Conservation (phyloP, 2,329 filamentous ascomycete species). For the Colletotrichum euphorbiae region DNA sequence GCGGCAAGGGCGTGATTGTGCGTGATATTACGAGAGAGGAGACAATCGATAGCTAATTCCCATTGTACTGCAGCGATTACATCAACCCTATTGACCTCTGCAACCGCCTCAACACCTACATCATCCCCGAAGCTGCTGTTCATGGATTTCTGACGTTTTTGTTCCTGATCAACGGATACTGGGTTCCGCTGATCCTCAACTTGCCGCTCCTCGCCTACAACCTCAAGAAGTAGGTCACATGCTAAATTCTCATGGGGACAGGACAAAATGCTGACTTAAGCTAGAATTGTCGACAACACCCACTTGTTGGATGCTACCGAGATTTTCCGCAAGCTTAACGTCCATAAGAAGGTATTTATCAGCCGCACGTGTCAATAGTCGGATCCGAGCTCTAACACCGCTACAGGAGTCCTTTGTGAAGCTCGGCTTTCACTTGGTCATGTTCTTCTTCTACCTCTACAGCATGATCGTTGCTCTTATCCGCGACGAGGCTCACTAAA, state of each 20-base stretch:
- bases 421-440: constrained; percentile 96
- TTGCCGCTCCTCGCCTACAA: constrained; percentile 93
- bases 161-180: constrained; percentile 99
- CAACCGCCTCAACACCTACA: constrained; percentile 99
- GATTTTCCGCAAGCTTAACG: constrained; percentile 98
- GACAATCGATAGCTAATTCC: constrained; percentile 45
- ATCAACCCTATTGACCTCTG: constrained; percentile 99
- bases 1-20: constrained; percentile 9
- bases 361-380: rapidly evolving
- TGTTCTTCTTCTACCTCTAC: constrained; percentile 99
- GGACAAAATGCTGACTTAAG: constrained; percentile 25
- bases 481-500: constrained; percentile 89
- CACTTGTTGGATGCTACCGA: constrained; percentile 97
- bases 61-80: constrained; percentile 78
- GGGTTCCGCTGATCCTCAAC: constrained; percentile 92
- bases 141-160: constrained; percentile 95
- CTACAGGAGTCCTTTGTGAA: constrained; percentile 96
- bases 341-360: constrained; percentile 89
- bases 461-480: constrained; percentile 98
- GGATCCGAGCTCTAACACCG: background rate
- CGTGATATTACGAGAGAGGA: constrained; percentile 13
- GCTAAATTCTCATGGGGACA: background rate
- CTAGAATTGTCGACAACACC: constrained; percentile 94
- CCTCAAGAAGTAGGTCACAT: constrained; percentile 86
- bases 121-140: constrained; percentile 97